Percentiles rank a stretch among this genome's conserved stretches.
phyloP scores from a whole-genome alignment of 2,329 filamentous ascomycete species.

The Curvularia hawaiiensis region DNA sequence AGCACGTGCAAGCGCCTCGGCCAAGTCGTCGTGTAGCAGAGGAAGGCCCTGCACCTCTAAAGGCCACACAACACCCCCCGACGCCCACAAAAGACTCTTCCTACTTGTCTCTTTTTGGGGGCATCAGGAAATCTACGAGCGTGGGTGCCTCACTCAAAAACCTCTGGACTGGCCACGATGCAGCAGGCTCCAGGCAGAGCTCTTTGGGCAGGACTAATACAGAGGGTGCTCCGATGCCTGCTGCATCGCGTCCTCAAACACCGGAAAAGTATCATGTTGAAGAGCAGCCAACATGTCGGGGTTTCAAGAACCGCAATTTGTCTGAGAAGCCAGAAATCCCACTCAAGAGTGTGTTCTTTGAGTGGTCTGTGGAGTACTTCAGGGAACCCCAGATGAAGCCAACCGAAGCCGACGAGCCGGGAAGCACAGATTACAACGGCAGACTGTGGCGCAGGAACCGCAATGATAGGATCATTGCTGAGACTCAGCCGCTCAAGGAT shows the following conservation, averaged over 20 bases:
- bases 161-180: conserved; percentile 54
- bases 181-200: conserved; percentile 36
- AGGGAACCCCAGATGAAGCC: conserved; percentile 98
- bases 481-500: conserved; percentile 92
- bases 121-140: conserved; percentile 67
- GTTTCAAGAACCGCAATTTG: conserved; percentile 68
- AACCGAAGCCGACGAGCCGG: conserved; percentile 93
- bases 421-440: conserved; percentile 94
- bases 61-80: conserved; percentile 53
- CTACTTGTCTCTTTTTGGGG: conserved; percentile 61
- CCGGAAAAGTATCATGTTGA: conserved; percentile 72
- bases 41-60: conserved; percentile 48
- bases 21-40: conserved; percentile 47
- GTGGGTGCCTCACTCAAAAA: conserved; percentile 69
- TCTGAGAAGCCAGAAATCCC: conserved; percentile 69
- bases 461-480: conserved; percentile 89
- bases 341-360: conserved; percentile 80
- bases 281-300: conserved; percentile 77
- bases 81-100: conserved; percentile 61
- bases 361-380: conserved; percentile 98
- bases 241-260: conserved; percentile 70
- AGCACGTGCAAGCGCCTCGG: conserved; percentile 50
- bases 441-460: conserved; percentile 89
- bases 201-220: conserved; percentile 53
- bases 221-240: conserved; percentile 67